phyloP scores from a whole-genome alignment of 306 rosid species.

The Quercus aquifolioides region DNA sequence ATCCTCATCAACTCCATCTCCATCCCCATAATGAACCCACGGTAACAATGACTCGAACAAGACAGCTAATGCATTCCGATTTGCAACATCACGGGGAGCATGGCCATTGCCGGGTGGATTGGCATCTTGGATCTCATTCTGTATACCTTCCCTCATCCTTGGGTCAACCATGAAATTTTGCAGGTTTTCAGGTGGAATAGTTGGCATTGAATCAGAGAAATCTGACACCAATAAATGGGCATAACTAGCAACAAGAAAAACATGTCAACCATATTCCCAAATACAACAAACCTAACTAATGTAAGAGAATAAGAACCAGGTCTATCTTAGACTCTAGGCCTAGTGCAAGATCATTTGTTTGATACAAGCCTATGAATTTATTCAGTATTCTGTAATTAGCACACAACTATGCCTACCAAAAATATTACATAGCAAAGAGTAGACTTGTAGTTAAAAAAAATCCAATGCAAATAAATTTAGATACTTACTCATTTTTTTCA shows the following conservation, averaged over 20 bases:
- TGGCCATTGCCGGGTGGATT: slow-evolving; percentile 48
- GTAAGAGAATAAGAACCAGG: background rate
- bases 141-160: slow-evolving; percentile 53
- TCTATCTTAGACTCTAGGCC: background rate
- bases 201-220: slow-evolving; percentile 72
- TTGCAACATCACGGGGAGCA: slow-evolving; percentile 55
- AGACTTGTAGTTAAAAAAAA: background rate
- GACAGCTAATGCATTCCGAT: slow-evolving; percentile 76
- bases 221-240: slow-evolving; percentile 84
- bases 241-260: slow-evolving; percentile 54
- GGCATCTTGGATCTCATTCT: slow-evolving; percentile 47
- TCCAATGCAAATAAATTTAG: background rate
- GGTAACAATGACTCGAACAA: slow-evolving; percentile 91
- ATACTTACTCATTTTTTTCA: slow-evolving; percentile 84
- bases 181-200: slow-evolving; percentile 81
- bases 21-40: slow-evolving; percentile 78
- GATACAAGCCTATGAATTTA: background rate
- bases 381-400: background rate
- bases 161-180: slow-evolving; percentile 73
- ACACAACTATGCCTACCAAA: background rate
- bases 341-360: background rate
- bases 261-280: slow-evolving; percentile 9
- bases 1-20: slow-evolving; percentile 37
- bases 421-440: background rate
- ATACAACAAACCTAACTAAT: background rate